Conservation (phyloP, 2,329 filamentous ascomycete genomes). For the Aspergillus tanneri region DNA sequence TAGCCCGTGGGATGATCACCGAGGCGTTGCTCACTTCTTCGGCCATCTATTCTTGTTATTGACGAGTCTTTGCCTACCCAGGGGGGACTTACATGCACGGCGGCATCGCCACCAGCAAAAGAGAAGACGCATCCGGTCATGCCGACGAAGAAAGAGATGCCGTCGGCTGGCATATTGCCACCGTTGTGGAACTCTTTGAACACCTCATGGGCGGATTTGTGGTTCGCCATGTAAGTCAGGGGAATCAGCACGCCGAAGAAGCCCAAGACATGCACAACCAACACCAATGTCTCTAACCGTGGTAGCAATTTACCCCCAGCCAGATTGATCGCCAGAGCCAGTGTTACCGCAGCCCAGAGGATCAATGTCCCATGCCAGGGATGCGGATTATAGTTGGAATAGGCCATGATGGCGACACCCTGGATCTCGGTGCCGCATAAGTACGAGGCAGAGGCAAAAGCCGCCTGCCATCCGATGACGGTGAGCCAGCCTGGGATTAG, state of each 20-base stretch:
- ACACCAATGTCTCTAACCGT: conserved; percentile 49
- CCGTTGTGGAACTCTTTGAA: conserved; percentile 51
- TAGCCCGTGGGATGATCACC: conserved; percentile 36
- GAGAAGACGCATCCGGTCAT: conserved; percentile 37
- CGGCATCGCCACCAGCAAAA: conserved; percentile 39
- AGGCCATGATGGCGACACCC: conserved; percentile 39
- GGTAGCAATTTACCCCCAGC: conserved; percentile 46
- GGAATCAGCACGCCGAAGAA: conserved; percentile 54
- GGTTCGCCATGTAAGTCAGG: conserved; percentile 44
- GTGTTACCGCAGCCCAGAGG: conserved; percentile 44
- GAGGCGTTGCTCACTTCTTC: conserved; percentile 44
- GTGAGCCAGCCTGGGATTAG: conserved; percentile 38
- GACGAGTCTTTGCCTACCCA: too few species aligned
- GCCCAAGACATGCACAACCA: conserved; percentile 52
- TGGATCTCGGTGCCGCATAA: conserved; percentile 37
- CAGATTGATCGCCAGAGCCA: conserved; percentile 46
- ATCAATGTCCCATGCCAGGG: conserved; percentile 54
- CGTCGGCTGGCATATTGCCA: conserved; percentile 46
- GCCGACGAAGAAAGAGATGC: conserved; percentile 42
- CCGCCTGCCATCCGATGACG: conserved; percentile 45
- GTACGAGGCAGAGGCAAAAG: conserved; percentile 39
- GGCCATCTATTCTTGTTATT: conserved; percentile 26
- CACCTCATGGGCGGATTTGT: conserved; percentile 42
- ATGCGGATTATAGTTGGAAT: conserved; percentile 37
- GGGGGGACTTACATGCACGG: conserved; percentile 36